phyloP scores from a whole-genome alignment of 1,139 yeast genomes.

The Hyphopichia fennica region DNA sequence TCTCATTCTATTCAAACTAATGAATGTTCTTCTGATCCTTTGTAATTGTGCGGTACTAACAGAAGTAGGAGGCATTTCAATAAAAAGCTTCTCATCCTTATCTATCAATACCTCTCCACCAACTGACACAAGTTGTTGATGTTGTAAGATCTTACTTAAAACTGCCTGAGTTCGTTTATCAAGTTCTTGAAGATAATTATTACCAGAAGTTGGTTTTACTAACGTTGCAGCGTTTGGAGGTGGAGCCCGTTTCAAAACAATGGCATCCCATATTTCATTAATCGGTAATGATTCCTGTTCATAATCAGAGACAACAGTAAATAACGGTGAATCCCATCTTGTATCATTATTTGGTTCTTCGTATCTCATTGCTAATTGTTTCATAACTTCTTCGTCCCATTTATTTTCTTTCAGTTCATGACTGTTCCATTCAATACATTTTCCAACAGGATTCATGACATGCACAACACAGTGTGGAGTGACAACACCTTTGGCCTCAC shows the following conservation, averaged over 20 bases:
- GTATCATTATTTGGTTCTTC: constrained; percentile 89
- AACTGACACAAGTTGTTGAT: constrained; percentile 56
- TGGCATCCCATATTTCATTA: constrained; percentile 70
- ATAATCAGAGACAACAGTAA: constrained; percentile 64
- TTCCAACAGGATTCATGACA: constrained; percentile 64
- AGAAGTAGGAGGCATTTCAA: constrained; percentile 63
- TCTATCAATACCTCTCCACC: constrained; percentile 51
- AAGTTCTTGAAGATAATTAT: constrained; percentile 75
- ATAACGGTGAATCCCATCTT: constrained; percentile 94
- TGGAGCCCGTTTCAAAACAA: constrained; percentile 61
- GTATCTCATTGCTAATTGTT: constrained; percentile 76
- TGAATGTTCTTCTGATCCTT: constrained; percentile 78
- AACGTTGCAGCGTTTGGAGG: constrained; percentile 80
- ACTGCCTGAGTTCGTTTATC: constrained; percentile 72
- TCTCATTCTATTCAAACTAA: constrained; percentile 76
- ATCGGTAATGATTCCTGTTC: constrained; percentile 52
- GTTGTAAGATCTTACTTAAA: constrained; percentile 55
- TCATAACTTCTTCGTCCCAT: constrained; percentile 72
- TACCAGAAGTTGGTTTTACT: constrained; percentile 68
- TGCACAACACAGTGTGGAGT: constrained; percentile 87
- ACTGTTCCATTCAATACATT: constrained; percentile 64
- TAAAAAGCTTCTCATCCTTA: constrained; percentile 35
- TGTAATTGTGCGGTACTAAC: constrained; percentile 80
- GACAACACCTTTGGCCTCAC: constrained; percentile 83
- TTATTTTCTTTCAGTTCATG: constrained; percentile 19